These are phyloP conservation scores for Galerina marginata DNA, from an alignment of 768 basidiomycete species.

Conservation along the genomic window DNA sequence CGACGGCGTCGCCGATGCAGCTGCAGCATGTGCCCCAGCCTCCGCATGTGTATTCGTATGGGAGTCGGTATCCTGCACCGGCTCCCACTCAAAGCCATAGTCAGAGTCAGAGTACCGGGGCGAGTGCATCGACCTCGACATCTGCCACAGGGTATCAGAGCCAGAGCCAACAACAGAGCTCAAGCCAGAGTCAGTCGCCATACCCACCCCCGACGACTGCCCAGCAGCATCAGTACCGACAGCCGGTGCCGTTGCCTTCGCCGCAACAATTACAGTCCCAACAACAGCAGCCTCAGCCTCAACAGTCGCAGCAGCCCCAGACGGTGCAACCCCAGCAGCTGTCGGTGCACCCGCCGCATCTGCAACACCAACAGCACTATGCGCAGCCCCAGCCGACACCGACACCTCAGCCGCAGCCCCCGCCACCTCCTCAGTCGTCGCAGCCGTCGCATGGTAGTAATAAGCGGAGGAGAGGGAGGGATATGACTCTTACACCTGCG, in stretches of 20 bases:
- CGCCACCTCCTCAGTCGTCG: neutral
- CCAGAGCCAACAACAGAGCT: constrained; percentile 5
- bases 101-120: neutral
- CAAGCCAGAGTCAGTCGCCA: constrained; percentile 14
- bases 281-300: constrained; percentile 9
- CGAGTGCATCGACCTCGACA: too few relatives aligned
- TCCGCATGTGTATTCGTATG: constrained; percentile 21
- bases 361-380: constrained; percentile 1
- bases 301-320: constrained; percentile 19
- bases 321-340: constrained; percentile 11
- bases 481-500: neutral
- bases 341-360: neutral
- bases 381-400: constrained; percentile 12
- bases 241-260: constrained; percentile 1
- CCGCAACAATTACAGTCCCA: neutral
- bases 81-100: neutral
- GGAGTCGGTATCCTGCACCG: constrained; percentile 2
- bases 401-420: constrained; percentile 7
- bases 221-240: constrained; percentile 20
- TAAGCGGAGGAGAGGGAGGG: constrained; percentile 9
- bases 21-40: constrained; percentile 30
- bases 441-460: neutral
- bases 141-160: neutral
- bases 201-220: constrained; percentile 25
- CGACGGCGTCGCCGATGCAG: constrained; percentile 30